Evolutionary conservation across 1,284 basidiomycete genomes (phyloP).

Genomic region (Termitomyces sp.): DNA sequence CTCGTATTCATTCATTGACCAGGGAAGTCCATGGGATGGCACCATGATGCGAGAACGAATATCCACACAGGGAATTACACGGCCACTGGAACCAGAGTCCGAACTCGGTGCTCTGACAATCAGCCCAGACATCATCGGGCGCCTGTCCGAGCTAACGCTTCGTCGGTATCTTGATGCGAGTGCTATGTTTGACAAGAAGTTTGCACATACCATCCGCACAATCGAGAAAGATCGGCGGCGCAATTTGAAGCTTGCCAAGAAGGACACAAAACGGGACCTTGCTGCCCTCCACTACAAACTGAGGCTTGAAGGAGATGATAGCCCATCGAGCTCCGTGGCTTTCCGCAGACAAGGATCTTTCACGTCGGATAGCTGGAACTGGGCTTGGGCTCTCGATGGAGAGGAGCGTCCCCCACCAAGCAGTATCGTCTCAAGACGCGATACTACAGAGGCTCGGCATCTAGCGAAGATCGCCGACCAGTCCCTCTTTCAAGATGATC

Average conservation of each 20-base stretch:
- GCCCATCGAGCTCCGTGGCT: slow-evolving; percentile 23
- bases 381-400: slow-evolving; percentile 73
- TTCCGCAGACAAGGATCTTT: slow-evolving; percentile 40
- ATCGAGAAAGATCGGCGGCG: slow-evolving; percentile 59
- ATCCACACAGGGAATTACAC: slow-evolving; percentile 69
- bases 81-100: slow-evolving; percentile 70
- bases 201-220: slow-evolving; percentile 44
- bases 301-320: slow-evolving; percentile 6
- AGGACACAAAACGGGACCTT: slow-evolving; percentile 50
- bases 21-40: slow-evolving; percentile 37
- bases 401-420: slow-evolving; percentile 76
- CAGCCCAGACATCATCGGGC: slow-evolving; percentile 61
- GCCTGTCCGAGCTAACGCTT: slow-evolving; percentile 58
- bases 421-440: slow-evolving; percentile 73
- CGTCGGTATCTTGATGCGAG: slow-evolving; percentile 62
- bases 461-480: slow-evolving; percentile 69
- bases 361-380: slow-evolving; percentile 53
- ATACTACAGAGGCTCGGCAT: slow-evolving; percentile 68
- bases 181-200: slow-evolving; percentile 58
- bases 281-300: slow-evolving; percentile 36
- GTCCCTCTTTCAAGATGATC: slow-evolving; percentile 50
- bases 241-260: slow-evolving; percentile 55
- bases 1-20: not conserved
- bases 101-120: slow-evolving; percentile 66
- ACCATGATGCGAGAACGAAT: slow-evolving; percentile 85